Evolutionary conservation across 805 yeast species (phyloP), one percentile per base, ranked within the genome.

Genomic region (Scheffersomyces coipomensis): DNA sequence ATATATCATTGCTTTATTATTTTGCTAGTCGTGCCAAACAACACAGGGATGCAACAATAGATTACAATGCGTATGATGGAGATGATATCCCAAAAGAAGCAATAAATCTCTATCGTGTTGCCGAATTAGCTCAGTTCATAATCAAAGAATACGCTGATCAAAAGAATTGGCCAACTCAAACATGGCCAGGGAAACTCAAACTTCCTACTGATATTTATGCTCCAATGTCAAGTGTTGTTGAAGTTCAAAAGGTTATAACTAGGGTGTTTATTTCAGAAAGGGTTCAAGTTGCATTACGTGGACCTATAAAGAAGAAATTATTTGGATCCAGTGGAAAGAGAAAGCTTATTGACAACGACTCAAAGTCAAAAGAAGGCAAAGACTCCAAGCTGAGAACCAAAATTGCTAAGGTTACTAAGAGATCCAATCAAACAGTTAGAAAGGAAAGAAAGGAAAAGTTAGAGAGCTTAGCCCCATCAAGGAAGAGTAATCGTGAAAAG

Each of bases 141-240:
- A 68, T 88, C 33, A 75, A 81, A 39, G 79, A 76, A 40, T 62
- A 79, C 18, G 76, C 82, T 31, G 81, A 76, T 18, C 52, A 62
- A 18, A 80, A 74, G 49, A 72, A 70, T 33, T 88, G 96, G 95
- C 75, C 75, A 17, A 67, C 85, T 40, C 76, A 82, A 18, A 80
- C 89, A 0, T 89, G 90, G 80, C 95, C 96, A 0, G 95, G 91
- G 1, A 85, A 83, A 50, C 58, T 85, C 13, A 76, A 78, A 15
- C 58, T 88, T 15, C 83, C 91, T 0, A 61, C 71, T n/a, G 96
- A 88, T 53, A 55, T 86, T 7, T 88, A 75, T 59, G 64, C 70
- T n/a, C 78, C 85, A 1, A 78, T 84, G 70, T 65, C 68, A 7
- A 67, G 76, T n/a, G 55, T 76, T 2, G 62, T 68, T 12, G 83